These are phyloP conservation scores for button mushroom (Agaricus bisporus) DNA, from an alignment of 768 basidiomycete genomes.

Conservation along the genomic window DNA sequence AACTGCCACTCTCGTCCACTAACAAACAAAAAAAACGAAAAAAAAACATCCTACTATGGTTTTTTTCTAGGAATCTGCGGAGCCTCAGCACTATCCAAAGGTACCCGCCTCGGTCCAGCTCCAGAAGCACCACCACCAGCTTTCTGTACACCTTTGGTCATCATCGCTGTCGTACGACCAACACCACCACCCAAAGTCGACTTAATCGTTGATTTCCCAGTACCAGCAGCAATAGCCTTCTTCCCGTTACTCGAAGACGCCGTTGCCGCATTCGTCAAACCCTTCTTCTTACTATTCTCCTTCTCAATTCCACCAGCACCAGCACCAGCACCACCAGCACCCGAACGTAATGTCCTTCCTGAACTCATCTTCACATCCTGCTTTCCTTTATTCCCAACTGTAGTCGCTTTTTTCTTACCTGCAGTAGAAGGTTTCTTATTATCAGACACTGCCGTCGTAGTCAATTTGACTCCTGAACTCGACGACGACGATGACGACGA, in stretches of 20 bases:
- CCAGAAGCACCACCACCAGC: constrained; percentile 23
- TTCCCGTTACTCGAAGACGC: background rate
- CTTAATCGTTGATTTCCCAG: background rate
- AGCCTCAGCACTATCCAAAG: constrained; percentile 61
- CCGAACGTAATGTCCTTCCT: background rate
- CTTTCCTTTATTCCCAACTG: constrained; percentile 26
- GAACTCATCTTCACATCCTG: constrained; percentile 21
- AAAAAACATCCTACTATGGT: background rate
- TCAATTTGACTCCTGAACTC: background rate
- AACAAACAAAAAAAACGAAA: background rate
- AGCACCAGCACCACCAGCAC: background rate
- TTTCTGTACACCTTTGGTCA: constrained; percentile 8
- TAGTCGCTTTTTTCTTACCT: constrained; percentile 20
- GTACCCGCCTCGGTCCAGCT: constrained; percentile 60
- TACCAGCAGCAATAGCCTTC: background rate
- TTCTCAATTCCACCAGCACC: constrained; percentile 26
- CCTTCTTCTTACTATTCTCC: constrained; percentile 26
- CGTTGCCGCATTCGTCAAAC: background rate
- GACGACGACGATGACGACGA: too few species aligned
- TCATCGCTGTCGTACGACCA: background rate
- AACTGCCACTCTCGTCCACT: background rate
- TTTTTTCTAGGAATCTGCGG: constrained; percentile 26
- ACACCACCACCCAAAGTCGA: background rate
- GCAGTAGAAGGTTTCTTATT: constrained; percentile 18
- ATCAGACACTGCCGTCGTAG: background rate